These are phyloP conservation scores for Kuraishia molischiana DNA, from an alignment of 805 yeast species.

Conservation along the genomic window DNA sequence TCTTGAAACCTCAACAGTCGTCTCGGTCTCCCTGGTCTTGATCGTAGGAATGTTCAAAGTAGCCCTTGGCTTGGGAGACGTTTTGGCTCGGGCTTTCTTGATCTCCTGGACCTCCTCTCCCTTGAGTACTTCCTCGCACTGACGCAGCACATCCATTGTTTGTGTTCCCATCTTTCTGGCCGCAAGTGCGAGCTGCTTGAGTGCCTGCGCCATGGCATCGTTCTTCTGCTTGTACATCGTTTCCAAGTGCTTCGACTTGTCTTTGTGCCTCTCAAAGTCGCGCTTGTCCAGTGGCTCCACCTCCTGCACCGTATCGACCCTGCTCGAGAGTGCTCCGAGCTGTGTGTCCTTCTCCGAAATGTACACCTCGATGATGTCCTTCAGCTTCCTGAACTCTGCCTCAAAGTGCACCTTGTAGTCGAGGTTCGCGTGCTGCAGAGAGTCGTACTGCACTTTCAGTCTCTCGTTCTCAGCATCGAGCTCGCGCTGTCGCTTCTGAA, in stretches of 20 bases:
- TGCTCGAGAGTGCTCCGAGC: neutral
- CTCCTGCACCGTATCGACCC: neutral
- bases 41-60: no score
- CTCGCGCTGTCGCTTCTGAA: conserved; percentile 34
- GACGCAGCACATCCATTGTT: conserved; percentile 24
- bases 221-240: conserved; percentile 32
- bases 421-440: conserved; percentile 38
- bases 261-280: conserved; percentile 32
- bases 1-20: no score
- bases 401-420: conserved; percentile 31
- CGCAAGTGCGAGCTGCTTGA: conserved; percentile 26
- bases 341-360: conserved; percentile 20
- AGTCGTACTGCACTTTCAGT: conserved; percentile 49
- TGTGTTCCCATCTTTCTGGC: conserved; percentile 35
- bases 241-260: conserved; percentile 34
- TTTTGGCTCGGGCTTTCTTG: no score
- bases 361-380: conserved; percentile 22
- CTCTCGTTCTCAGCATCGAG: conserved; percentile 44
- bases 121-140: conserved; percentile 27
- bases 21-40: neutral
- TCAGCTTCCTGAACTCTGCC: conserved; percentile 26
- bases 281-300: conserved; percentile 18
- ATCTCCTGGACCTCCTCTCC: conserved; percentile 3
- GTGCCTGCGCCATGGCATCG: conserved; percentile 24
- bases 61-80: no score